Conservation (phyloP, 2,329 filamentous ascomycete species). For the Trichoderma afroharzianum region DNA sequence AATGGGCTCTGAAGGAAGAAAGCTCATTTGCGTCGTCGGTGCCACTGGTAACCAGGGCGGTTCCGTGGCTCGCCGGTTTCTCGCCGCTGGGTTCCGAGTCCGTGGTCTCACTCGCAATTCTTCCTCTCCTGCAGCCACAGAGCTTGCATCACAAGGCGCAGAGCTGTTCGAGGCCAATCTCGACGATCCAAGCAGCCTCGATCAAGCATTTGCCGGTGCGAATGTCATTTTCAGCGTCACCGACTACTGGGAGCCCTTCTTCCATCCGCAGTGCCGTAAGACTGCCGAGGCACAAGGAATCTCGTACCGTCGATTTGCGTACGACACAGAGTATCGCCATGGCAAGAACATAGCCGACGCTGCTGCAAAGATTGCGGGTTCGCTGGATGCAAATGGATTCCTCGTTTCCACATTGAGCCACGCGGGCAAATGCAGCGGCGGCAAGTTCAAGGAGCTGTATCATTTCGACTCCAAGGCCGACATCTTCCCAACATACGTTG, state of each 20-base stretch:
- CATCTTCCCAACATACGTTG: constrained; percentile 45
- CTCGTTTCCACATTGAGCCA: constrained; percentile 51
- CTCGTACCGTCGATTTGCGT: constrained; percentile 42
- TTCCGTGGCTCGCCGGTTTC: constrained; percentile 48
- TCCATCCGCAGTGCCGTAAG: constrained; percentile 40
- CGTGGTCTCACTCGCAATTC: constrained; percentile 47
- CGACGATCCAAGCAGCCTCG: constrained; percentile 38
- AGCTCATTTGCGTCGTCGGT: constrained; percentile 44
- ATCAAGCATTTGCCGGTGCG: constrained; percentile 41
- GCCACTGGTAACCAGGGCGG: constrained; percentile 51
- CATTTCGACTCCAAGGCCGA: constrained; percentile 53
- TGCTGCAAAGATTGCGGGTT: constrained; percentile 39
- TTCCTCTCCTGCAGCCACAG: constrained; percentile 37
- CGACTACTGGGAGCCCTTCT: constrained; percentile 53
- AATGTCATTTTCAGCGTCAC: constrained; percentile 53
- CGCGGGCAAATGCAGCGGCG: constrained; percentile 43
- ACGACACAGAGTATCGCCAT: constrained; percentile 47
- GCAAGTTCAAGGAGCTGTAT: constrained; percentile 46
- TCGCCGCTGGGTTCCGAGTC: constrained; percentile 40
- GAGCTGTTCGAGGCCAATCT: constrained; percentile 45
- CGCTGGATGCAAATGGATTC: constrained; percentile 46
- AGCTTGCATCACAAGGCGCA: constrained; percentile 39
- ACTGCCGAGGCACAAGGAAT: constrained; percentile 38
- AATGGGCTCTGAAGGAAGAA: constrained; percentile 21
- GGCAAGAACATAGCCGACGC: constrained; percentile 55